phyloP scores from a whole-genome alignment of 345 rosid genomes.

The Aquilaria sinensis region DNA sequence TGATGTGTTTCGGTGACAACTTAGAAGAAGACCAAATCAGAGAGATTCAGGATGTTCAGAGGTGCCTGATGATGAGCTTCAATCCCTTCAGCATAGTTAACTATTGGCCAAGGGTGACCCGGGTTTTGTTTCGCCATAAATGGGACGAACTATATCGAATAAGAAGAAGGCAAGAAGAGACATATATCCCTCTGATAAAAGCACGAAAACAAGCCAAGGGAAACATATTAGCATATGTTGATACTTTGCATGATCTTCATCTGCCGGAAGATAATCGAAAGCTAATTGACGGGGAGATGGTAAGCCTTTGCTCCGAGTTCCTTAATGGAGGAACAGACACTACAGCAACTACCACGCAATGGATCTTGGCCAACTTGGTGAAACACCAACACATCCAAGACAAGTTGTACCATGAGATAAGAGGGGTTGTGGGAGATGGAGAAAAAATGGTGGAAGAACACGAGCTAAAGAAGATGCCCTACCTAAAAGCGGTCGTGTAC shows the following conservation, averaged over 20 bases:
- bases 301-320: not conserved
- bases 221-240: not conserved
- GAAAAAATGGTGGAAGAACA: not conserved
- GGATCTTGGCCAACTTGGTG: not conserved
- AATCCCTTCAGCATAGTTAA: not conserved
- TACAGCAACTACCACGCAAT: not conserved
- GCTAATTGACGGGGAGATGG: not conserved
- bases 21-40: not conserved
- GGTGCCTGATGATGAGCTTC: not conserved
- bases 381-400: not conserved
- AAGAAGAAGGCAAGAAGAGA: not conserved
- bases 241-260: not conserved
- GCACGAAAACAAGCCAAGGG: not conserved
- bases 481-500: not conserved
- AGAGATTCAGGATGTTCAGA: not conserved
- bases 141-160: not conserved
- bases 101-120: not conserved
- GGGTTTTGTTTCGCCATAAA: not conserved
- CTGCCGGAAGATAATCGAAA: not conserved
- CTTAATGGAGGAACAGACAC: not conserved
- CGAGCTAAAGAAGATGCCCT: not conserved
- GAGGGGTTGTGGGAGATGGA: not conserved
- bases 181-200: not conserved
- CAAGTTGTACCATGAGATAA: not conserved
- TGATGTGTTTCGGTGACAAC: constrained; percentile 1